Evolutionary conservation across 768 basidiomycete genomes (phyloP).

Genomic region (Pisolithus orientalis): DNA sequence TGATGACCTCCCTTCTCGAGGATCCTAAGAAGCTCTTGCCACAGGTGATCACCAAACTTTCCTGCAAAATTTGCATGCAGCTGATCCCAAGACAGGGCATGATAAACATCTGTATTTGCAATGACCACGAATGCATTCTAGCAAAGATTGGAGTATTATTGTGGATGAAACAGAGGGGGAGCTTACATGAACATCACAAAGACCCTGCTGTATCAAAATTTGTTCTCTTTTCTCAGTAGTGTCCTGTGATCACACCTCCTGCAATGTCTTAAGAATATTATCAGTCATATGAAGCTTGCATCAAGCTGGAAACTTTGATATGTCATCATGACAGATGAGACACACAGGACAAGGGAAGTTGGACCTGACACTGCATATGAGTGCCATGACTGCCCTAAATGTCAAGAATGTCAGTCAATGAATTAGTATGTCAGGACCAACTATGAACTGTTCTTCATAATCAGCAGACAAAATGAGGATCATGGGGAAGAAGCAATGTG

Average conservation of each 20-base stretch:
- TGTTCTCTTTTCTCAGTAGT: no score
- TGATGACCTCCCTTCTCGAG: slow-evolving; percentile 5
- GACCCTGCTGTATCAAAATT: no score
- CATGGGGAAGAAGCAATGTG: slow-evolving; percentile 27
- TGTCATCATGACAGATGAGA: background rate
- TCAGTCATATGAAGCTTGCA: slow-evolving; percentile 15
- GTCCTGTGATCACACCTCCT: slow-evolving; percentile 4
- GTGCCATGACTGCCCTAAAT: slow-evolving; percentile 5
- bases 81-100: slow-evolving; percentile 31
- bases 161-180: no score
- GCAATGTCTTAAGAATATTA: slow-evolving; percentile 5
- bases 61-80: slow-evolving; percentile 34
- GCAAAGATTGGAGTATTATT: background rate
- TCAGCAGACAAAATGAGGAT: slow-evolving; percentile 35
- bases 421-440: slow-evolving; percentile 19
- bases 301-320: background rate
- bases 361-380: slow-evolving; percentile 28
- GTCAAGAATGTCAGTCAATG: slow-evolving; percentile 15
- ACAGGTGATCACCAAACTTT: slow-evolving; percentile 28
- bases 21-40: slow-evolving; percentile 15
- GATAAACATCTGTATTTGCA: slow-evolving; percentile 27
- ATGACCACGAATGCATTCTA: slow-evolving; percentile 32
- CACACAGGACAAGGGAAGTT: slow-evolving; percentile 8
- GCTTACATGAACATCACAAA: no score
- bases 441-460: slow-evolving; percentile 40